phyloP scores from a whole-genome alignment of 352 stramenopile species.

The Phytophthora parvispora region DNA sequence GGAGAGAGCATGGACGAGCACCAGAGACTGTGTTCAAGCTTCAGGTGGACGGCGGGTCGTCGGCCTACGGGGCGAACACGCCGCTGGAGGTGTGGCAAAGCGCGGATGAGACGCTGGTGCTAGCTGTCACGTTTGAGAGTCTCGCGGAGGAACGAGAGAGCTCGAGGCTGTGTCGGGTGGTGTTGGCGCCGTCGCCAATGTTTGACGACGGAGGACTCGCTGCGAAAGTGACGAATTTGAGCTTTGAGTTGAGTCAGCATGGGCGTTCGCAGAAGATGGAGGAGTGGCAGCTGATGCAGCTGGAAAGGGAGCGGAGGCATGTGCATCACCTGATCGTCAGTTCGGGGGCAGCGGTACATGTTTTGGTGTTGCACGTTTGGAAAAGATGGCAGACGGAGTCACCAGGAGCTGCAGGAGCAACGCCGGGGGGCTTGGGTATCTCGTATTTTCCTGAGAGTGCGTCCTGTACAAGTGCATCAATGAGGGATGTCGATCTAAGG shows the following conservation, averaged over 20 bases:
- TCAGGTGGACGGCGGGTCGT: slow-evolving; percentile 23
- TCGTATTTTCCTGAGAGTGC: slow-evolving; percentile 44
- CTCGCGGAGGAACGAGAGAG: slow-evolving; percentile 28
- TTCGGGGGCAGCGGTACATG: slow-evolving; percentile 43
- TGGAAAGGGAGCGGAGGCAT: slow-evolving; percentile 8
- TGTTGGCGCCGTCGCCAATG: slow-evolving; percentile 51
- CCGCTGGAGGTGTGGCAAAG: slow-evolving; percentile 73
- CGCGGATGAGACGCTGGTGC: slow-evolving; percentile 54
- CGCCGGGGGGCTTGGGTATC: slow-evolving; percentile 16
- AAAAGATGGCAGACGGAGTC: neutral
- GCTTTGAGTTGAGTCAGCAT: slow-evolving; percentile 49
- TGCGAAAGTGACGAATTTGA: slow-evolving; percentile 34
- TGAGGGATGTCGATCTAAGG: neutral
- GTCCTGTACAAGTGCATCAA: neutral
- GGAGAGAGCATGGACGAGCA: slow-evolving; percentile 10
- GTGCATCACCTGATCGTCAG: slow-evolving; percentile 66
- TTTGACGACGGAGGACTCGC: slow-evolving; percentile 13
- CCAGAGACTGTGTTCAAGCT: slow-evolving; percentile 24
- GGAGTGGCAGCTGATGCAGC: slow-evolving; percentile 62
- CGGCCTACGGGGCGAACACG: slow-evolving; percentile 22
- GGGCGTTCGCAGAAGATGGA: slow-evolving; percentile 38
- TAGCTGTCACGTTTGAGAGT: slow-evolving; percentile 44
- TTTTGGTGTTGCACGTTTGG: slow-evolving; percentile 43
- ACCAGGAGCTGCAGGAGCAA: neutral
- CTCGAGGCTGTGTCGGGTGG: slow-evolving; percentile 44